Evolutionary conservation across 2,329 filamentous ascomycete species (phyloP), one percentile per base, ranked within the genome.

Genomic region (Iodosphaeria phyllophila): DNA sequence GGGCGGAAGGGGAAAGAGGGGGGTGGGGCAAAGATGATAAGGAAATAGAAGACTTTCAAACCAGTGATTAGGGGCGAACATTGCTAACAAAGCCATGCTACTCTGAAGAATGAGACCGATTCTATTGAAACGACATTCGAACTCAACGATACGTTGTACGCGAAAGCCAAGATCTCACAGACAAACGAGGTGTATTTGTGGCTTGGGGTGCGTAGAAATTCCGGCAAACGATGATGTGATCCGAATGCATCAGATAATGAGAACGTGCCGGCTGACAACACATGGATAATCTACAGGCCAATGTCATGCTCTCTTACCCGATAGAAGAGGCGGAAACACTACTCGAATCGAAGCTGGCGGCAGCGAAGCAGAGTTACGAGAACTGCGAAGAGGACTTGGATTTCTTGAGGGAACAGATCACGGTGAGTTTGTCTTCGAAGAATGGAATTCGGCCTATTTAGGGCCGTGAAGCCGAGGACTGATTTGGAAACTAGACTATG

Each of bases 321-420:
- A 73, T 95, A 33, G 66, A 72, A 10, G 89, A 95, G 52, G 89
- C 89, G 0, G 72, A 86, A 51, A 58, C 61, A 21, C 63, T 98
- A 36, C 60, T 98, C 28, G 56, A 64, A 22, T 69, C 72, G 9
- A 93, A 92, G 50, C 56, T 92, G 12, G 55, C 61, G 15, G 75
- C 79, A 6, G 89, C 89, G 2, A 75, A 84, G 50, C 61, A 66
- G 42, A 92, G 74, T 42, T 51, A 92, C 37, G 54, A 56, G n/a
- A 86, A 92, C 40, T 93, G 84, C 44, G 83, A 93, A 45, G 89
- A 98, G 54, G 89, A 98, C 50, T 51, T 93, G 43, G 89, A 95
- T 46, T 98, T 95, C 46, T 53, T 98, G 41, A 60, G 89, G 32
- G 86, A 95, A 48, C 89, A 98, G 52, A 92, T 98, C 39, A 98